These are phyloP conservation scores for Pestalotiopsis sp. DNA, from an alignment of 2,329 filamentous ascomycete genomes.

Conservation along the genomic window DNA sequence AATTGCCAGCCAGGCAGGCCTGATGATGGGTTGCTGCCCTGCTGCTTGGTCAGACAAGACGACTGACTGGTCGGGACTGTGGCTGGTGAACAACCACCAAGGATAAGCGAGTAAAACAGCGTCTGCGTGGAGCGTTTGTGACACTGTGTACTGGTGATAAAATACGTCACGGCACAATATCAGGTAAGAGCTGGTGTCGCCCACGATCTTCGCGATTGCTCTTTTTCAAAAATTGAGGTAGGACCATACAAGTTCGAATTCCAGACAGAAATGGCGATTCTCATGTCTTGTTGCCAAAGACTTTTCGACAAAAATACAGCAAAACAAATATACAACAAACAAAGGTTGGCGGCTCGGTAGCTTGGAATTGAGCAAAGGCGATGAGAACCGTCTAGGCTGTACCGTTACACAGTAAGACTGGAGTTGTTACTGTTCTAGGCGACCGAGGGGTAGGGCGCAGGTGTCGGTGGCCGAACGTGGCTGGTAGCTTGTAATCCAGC, in stretches of 20 bases:
- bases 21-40: neutral
- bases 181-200: neutral
- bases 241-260: conserved; percentile 10
- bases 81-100: conserved; percentile 7
- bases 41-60: neutral
- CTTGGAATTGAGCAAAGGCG: neutral
- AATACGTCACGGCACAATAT: neutral
- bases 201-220: neutral
- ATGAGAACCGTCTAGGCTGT: neutral
- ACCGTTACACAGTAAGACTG: neutral
- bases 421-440: conserved; percentile 11
- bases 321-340: neutral
- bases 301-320: neutral
- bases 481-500: neutral
- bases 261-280: neutral
- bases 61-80: neutral
- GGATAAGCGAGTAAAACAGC: neutral
- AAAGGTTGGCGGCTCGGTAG: neutral
- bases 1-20: conserved; percentile 2
- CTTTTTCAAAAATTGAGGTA: conserved; percentile 10
- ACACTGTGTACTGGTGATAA: neutral
- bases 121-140: neutral
- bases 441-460: conserved; percentile 11
- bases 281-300: conserved; percentile 6
- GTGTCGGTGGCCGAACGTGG: conserved; percentile 15